These are phyloP conservation scores for Apiospora hydei DNA, from an alignment of 2,329 filamentous ascomycete species.

Conservation along the genomic window DNA sequence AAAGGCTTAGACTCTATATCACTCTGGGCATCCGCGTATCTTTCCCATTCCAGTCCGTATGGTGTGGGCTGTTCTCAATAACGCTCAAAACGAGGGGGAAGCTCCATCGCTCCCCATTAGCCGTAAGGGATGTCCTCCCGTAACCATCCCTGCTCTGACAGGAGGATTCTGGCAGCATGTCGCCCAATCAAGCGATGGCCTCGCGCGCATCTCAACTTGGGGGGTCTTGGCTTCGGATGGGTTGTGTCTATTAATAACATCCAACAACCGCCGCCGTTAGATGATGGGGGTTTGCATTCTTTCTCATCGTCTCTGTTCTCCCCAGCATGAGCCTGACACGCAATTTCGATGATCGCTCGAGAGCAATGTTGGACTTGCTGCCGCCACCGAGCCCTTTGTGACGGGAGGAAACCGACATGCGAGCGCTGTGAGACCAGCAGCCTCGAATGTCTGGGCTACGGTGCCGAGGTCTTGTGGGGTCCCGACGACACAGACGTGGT, in stretches of 20 bases:
- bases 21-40: background rate
- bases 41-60: background rate
- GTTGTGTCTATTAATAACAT: constrained; percentile 5
- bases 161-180: background rate
- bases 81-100: background rate
- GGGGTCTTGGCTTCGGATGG: background rate
- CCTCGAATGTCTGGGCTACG: constrained; percentile 25
- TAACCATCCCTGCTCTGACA: background rate
- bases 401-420: constrained; percentile 25
- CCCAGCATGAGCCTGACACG: constrained; percentile 24
- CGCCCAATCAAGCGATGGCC: background rate
- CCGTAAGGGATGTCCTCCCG: background rate
- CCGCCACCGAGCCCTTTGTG: constrained; percentile 25
- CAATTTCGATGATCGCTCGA: constrained; percentile 26
- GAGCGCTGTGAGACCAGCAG: constrained; percentile 2
- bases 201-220: background rate
- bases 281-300: background rate
- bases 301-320: background rate
- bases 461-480: constrained; percentile 1
- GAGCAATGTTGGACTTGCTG: constrained; percentile 28
- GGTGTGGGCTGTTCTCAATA: background rate
- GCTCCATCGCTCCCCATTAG: background rate
- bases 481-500: background rate
- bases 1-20: constrained; percentile 26
- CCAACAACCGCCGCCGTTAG: background rate